Percentiles rank a stretch among this genome's conserved stretches.
These are phyloP conservation scores for Cladophialophora bantiana DNA, from an alignment of 2,329 filamentous ascomycete species.

Conservation along the genomic window DNA sequence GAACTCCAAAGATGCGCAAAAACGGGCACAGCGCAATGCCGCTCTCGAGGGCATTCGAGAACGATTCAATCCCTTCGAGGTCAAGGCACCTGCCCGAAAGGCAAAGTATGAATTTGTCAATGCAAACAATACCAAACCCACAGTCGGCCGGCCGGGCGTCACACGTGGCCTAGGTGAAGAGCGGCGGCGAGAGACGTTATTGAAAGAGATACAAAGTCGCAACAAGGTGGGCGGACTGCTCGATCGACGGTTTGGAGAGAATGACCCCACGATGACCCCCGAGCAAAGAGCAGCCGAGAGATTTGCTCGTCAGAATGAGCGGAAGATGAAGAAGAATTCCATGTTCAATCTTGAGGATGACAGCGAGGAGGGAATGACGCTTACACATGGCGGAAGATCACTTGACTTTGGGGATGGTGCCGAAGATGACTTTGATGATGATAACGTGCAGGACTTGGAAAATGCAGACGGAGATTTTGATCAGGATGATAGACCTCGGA, in stretches of 20 bases:
- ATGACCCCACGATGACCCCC: conserved; percentile 89
- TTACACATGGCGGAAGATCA: conserved; percentile 85
- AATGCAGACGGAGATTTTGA: conserved; percentile 52
- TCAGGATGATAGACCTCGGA: conserved; percentile 47
- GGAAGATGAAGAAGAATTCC: conserved; percentile 75
- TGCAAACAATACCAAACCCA: conserved; percentile 62
- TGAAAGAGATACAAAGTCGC: conserved; percentile 87
- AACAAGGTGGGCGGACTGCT: conserved; percentile 93
- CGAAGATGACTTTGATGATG: conserved; percentile 80
- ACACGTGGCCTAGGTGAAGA: conserved; percentile 88
- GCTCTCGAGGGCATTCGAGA: conserved; percentile 88
- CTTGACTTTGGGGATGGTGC: conserved; percentile 66
- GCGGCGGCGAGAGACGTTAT: conserved; percentile 77
- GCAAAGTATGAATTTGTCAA: conserved; percentile 87
- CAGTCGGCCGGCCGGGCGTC: conserved; percentile 78
- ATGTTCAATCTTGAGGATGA: conserved; percentile 92
- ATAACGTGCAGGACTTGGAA: conserved; percentile 56
- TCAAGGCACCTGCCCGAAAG: conserved; percentile 78
- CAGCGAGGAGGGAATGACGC: conserved; percentile 69
- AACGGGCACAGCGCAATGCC: conserved; percentile 76
- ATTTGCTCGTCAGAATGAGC: conserved; percentile 87
- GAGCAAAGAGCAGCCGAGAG: conserved; percentile 92
- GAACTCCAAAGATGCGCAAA: conserved; percentile 72
- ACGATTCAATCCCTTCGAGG: conserved; percentile 97
- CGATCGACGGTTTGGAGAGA: conserved; percentile 93